phyloP scores from a whole-genome alignment of 495 filamentous ascomycete genomes.

The Podospora bellae-mahoneyi region DNA sequence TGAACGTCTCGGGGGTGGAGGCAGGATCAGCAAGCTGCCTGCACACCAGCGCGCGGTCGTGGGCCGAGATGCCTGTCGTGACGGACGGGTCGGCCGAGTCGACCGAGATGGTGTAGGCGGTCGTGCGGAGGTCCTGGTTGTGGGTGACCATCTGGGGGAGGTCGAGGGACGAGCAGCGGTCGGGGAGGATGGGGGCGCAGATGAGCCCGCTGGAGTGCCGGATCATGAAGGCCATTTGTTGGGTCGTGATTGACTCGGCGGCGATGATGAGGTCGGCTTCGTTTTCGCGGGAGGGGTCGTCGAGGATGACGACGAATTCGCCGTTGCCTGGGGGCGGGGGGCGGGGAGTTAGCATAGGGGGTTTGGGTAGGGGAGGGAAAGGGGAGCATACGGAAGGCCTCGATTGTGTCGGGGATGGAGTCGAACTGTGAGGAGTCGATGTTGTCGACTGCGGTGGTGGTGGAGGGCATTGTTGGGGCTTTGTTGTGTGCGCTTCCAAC shows the following conservation, averaged over 20 bases:
- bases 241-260: conserved; percentile 75
- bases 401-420: conserved; percentile 78
- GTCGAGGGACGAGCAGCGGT: conserved; percentile 63
- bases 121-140: conserved; percentile 81
- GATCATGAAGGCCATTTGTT: conserved; percentile 94
- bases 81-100: conserved; percentile 69
- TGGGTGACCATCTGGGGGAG: conserved; percentile 86
- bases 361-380: conserved; percentile 8
- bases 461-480: conserved; percentile 38
- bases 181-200: conserved; percentile 75
- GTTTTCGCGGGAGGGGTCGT: conserved; percentile 87
- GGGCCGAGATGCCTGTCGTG: conserved; percentile 86
- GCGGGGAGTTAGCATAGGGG: not conserved
- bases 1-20: conserved; percentile 57
- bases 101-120: conserved; percentile 87
- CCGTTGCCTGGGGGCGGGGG: conserved; percentile 58
- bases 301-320: conserved; percentile 93
- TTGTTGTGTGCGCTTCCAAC: not conserved
- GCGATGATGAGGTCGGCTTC: conserved; percentile 98
- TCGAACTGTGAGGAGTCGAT: conserved; percentile 61
- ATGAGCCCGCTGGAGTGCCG: conserved; percentile 85
- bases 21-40: conserved; percentile 68
- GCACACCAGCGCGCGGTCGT: conserved; percentile 81
- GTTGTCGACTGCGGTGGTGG: conserved; percentile 17
- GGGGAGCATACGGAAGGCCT: conserved; percentile 69